Evolutionary conservation across 306 rosid species (phyloP).

Genomic region (Inga laurina): DNA sequence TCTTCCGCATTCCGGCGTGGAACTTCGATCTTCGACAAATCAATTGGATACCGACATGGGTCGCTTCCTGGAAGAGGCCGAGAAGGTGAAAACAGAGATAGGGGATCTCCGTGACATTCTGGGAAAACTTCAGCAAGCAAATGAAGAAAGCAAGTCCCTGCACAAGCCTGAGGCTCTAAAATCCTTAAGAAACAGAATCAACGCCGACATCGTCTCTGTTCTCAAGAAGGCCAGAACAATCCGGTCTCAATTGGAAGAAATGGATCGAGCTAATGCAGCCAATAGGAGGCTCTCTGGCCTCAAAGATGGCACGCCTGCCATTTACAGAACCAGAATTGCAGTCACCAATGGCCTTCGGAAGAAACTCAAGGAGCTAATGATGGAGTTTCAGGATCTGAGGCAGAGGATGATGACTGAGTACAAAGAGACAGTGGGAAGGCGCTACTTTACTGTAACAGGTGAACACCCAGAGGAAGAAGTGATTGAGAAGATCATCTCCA

Average conservation of each 20-base stretch:
- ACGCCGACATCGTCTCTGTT: conserved; percentile 55
- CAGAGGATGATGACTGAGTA: conserved; percentile 89
- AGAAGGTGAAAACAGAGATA: conserved; percentile 77
- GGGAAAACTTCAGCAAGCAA: conserved; percentile 59
- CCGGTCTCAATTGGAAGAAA: conserved; percentile 64
- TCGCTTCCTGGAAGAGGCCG: conserved; percentile 74
- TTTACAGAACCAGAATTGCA: conserved; percentile 70
- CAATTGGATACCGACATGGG: conserved; percentile 62
- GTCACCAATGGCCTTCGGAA: conserved; percentile 77
- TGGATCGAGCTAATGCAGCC: conserved; percentile 75
- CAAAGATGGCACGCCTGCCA: conserved; percentile 64
- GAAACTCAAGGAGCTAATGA: conserved; percentile 87
- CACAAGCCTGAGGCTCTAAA: conserved; percentile 78
- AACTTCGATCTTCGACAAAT: conserved; percentile 46
- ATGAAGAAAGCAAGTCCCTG: conserved; percentile 73
- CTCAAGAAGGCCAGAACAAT: conserved; percentile 62
- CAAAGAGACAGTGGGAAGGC: conserved; percentile 78
- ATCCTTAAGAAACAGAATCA: conserved; percentile 53
- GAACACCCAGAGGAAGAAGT: conserved; percentile 75
- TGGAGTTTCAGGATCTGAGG: conserved; percentile 84
- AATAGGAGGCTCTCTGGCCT: conserved; percentile 62
- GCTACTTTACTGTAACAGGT: conserved; percentile 83
- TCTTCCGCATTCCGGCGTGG: conserved; percentile 20
- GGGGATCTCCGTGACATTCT: conserved; percentile 53
- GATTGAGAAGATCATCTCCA: conserved; percentile 77